phyloP scores from a whole-genome alignment of 257 asterid species.

The Echium plantagineum region DNA sequence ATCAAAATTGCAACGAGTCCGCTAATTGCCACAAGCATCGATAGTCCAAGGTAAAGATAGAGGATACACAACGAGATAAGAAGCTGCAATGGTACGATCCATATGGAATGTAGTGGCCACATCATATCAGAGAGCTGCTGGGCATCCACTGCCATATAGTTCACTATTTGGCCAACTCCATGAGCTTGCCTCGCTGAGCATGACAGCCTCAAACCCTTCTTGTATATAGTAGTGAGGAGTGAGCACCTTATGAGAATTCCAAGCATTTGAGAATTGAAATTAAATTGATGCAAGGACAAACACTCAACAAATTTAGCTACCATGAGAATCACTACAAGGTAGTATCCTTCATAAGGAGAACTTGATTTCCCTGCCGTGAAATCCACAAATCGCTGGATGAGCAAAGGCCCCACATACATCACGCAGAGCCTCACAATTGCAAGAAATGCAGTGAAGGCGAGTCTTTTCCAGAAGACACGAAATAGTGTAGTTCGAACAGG shows the following conservation, averaged over 20 bases:
- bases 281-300: conserved; percentile 73
- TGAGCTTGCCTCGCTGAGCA: conserved; percentile 85
- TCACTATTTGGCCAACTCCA: conserved; percentile 89
- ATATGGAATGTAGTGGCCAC: conserved; percentile 68
- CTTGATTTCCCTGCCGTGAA: conserved; percentile 50
- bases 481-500: conserved; percentile 58
- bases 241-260: conserved; percentile 80
- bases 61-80: conserved; percentile 56
- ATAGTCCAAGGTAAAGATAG: conserved; percentile 44
- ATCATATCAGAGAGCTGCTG: conserved; percentile 95
- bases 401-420: conserved; percentile 68
- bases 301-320: conserved; percentile 69
- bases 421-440: conserved; percentile 71
- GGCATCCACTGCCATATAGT: conserved; percentile 95
- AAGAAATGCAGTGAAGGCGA: conserved; percentile 53
- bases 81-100: conserved; percentile 83
- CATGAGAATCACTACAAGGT: conserved; percentile 47
- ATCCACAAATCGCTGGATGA: conserved; percentile 63
- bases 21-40: conserved; percentile 38
- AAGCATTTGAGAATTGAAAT: conserved; percentile 72
- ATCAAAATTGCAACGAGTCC: conserved; percentile 38
- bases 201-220: conserved; percentile 69
- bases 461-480: conserved; percentile 71
- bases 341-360: conserved; percentile 65
- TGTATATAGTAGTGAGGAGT: conserved; percentile 64